Evolutionary conservation across 2,329 filamentous ascomycete genomes (phyloP).

Genomic region (Ascochyta clinopodiicola): DNA sequence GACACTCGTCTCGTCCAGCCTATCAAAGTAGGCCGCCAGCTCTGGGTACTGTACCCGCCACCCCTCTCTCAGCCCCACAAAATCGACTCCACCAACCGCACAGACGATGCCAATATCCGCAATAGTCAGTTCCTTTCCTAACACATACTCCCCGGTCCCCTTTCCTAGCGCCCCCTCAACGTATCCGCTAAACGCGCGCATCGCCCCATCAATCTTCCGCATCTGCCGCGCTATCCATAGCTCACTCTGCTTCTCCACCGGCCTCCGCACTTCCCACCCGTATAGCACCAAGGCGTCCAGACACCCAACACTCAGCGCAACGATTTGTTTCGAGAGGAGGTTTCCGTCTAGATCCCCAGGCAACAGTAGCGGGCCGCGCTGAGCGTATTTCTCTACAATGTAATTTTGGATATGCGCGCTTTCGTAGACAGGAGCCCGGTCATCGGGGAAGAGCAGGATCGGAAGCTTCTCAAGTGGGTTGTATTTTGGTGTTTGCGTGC

Average conservation of each 20-base stretch:
- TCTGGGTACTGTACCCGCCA: slow-evolving; percentile 18
- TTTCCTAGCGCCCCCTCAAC: not conserved
- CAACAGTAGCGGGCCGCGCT: slow-evolving; percentile 12
- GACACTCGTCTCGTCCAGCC: slow-evolving; percentile 11
- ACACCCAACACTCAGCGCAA: slow-evolving; percentile 18
- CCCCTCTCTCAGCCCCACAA: not conserved
- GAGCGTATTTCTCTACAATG: slow-evolving; percentile 23
- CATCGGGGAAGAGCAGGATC: slow-evolving; percentile 40
- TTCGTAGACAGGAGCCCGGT: slow-evolving; percentile 19
- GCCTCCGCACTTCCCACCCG: slow-evolving; percentile 18
- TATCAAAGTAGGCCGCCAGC: slow-evolving; percentile 17
- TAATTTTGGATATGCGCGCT: slow-evolving; percentile 26
- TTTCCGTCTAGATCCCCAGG: slow-evolving; percentile 19
- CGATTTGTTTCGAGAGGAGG: slow-evolving; percentile 22
- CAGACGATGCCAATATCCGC: slow-evolving; percentile 24
- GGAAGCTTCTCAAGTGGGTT: slow-evolving; percentile 52
- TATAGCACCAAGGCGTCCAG: slow-evolving; percentile 21
- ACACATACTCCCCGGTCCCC: slow-evolving; percentile 10
- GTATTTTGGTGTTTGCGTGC: slow-evolving; percentile 48
- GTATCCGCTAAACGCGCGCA: slow-evolving; percentile 17
- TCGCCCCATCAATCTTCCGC: slow-evolving; percentile 22
- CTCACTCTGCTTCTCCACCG: slow-evolving; percentile 8
- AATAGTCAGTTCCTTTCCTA: slow-evolving; percentile 19
- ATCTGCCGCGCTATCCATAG: slow-evolving; percentile 21
- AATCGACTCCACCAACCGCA: slow-evolving; percentile 14